Evolutionary conservation across 1,284 basidiomycete species (phyloP).

Genomic region (Ceratorhiza oryzae-sativae): DNA sequence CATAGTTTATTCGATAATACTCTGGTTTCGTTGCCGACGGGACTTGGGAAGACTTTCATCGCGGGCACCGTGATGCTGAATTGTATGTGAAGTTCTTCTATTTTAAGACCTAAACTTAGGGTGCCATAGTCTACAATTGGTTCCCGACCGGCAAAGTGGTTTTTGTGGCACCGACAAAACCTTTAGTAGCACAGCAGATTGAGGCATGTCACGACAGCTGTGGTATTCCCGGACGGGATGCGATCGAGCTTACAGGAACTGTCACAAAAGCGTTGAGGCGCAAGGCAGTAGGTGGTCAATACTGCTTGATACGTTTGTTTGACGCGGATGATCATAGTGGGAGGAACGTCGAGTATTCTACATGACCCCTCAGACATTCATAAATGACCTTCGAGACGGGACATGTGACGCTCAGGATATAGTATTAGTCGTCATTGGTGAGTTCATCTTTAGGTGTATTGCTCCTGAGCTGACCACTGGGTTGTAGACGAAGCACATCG

Average conservation of each 20-base stretch:
- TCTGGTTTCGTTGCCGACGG: conserved; percentile 93
- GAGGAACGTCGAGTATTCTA: conserved; percentile 90
- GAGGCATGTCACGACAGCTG: conserved; percentile 93
- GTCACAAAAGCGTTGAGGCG: conserved; percentile 59
- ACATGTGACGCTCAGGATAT: conserved; percentile 82
- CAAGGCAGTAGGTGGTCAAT: conserved; percentile 62
- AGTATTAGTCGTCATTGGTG: conserved; percentile 82
- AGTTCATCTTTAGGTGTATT: conserved; percentile 41
- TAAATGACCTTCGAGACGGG: conserved; percentile 82
- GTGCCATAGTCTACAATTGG: conserved; percentile 82
- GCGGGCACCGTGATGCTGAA: conserved; percentile 97
- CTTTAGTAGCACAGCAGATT: conserved; percentile 94
- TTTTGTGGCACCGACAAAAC: conserved; percentile 96
- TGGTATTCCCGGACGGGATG: conserved; percentile 89
- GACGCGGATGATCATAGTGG: conserved; percentile 62
- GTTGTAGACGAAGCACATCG: conserved; percentile 91
- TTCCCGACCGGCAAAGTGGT: conserved; percentile 93
- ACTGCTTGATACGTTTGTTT: background rate
- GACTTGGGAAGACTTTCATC: conserved; percentile 97
- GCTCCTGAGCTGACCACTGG: background rate
- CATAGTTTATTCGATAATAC: conserved; percentile 92
- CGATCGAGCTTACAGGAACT: conserved; percentile 84
- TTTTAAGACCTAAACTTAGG: conserved; percentile 25
- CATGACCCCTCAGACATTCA: conserved; percentile 96
- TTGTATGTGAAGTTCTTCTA: conserved; percentile 61